phyloP scores from a whole-genome alignment of 2,329 filamentous ascomycete genomes.

The Exserohilum rostratum region DNA sequence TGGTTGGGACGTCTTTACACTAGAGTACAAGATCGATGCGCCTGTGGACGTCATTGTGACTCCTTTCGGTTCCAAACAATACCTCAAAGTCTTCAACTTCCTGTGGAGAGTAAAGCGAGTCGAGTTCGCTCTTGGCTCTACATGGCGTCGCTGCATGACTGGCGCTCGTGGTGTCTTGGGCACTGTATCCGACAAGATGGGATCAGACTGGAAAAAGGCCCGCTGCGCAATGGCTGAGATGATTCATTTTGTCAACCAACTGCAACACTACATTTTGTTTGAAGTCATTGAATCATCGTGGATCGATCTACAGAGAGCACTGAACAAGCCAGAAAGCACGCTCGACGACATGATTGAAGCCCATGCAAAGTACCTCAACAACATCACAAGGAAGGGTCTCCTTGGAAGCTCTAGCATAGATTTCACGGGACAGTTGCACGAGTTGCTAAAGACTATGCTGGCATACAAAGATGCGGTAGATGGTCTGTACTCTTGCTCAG shows the following conservation, averaged over 20 bases:
- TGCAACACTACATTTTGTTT: constrained; percentile 98
- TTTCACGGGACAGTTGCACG: constrained; percentile 89
- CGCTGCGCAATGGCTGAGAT: constrained; percentile 92
- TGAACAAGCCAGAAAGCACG: constrained; percentile 84
- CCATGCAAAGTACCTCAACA: constrained; percentile 86
- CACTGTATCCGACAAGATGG: constrained; percentile 73
- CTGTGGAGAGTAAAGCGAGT: constrained; percentile 98
- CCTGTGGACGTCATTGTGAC: constrained; percentile 97
- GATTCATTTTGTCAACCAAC: constrained; percentile 96
- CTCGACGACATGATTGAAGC: constrained; percentile 94
- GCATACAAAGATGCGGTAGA: constrained; percentile 92
- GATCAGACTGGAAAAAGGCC: constrained; percentile 86
- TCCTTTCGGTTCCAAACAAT: constrained; percentile 92
- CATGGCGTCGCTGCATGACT: constrained; percentile 96
- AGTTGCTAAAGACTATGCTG: constrained; percentile 92
- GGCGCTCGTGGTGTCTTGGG: constrained; percentile 89
- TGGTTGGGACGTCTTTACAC: constrained; percentile 98
- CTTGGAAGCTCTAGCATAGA: constrained; percentile 73
- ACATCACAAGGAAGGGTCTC: constrained; percentile 94
- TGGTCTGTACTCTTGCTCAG: constrained; percentile 90
- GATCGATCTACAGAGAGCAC: constrained; percentile 83
- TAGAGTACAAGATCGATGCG: constrained; percentile 97
- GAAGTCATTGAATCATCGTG: constrained; percentile 97
- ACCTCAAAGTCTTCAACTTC: constrained; percentile 99
- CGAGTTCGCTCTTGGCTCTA: constrained; percentile 88